Evolutionary conservation across 768 basidiomycete species (phyloP).

Genomic region (Dacryopinax spathularia): DNA sequence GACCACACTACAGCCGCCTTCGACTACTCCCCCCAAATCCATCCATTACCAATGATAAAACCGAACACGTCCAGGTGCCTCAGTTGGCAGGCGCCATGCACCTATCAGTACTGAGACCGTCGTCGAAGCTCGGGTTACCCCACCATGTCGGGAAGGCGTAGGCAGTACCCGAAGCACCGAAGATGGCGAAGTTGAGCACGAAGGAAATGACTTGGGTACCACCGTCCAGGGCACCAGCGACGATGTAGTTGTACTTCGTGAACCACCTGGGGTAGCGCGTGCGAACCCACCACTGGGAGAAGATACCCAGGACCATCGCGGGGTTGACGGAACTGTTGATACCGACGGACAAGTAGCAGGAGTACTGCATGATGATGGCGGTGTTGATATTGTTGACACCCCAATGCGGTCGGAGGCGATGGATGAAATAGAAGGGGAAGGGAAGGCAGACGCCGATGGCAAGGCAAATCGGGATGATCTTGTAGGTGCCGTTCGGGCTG

Average conservation of each 20-base stretch:
- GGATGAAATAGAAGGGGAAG: conserved; percentile 15
- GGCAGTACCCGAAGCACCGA: conserved; percentile 19
- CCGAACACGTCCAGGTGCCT: not conserved
- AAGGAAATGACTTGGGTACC: conserved; percentile 24
- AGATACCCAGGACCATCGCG: conserved; percentile 15
- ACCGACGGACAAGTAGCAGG: conserved; percentile 17
- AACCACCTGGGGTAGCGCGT: conserved; percentile 28
- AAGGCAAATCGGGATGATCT: conserved; percentile 15
- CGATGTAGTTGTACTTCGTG: conserved; percentile 30
- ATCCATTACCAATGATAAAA: not conserved
- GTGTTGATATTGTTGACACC: conserved; percentile 13
- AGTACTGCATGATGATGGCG: conserved; percentile 17
- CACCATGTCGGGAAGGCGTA: conserved; percentile 9
- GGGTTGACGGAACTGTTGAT: conserved; percentile 15
- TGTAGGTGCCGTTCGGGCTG: conserved; percentile 17
- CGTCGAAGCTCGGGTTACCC: conserved; percentile 15
- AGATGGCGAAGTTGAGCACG: conserved; percentile 19
- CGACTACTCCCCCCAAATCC: too few species aligned
- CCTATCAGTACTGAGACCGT: conserved; percentile 4
- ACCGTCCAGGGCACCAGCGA: conserved; percentile 29
- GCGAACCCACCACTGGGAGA: conserved; percentile 21
- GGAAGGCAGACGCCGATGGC: conserved; percentile 17
- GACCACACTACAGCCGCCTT: not conserved
- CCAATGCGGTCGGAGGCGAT: conserved; percentile 11
- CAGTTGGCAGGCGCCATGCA: not conserved